phyloP scores from a whole-genome alignment of 805 yeast species.

The Hanseniaspora guilliermondii region DNA sequence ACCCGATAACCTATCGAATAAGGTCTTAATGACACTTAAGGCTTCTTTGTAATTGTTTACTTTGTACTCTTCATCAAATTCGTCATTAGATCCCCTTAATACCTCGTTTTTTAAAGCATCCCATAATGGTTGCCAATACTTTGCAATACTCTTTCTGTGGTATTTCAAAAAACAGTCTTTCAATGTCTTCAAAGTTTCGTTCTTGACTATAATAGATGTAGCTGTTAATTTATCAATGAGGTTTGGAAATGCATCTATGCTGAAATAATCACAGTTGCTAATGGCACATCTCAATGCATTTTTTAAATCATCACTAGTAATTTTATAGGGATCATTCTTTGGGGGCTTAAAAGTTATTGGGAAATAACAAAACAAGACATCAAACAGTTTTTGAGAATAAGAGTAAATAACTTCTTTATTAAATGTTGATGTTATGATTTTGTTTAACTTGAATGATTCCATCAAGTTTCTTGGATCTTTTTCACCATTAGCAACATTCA shows the following conservation, averaged over 20 bases:
- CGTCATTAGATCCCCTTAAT: conserved; percentile 60
- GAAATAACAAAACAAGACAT: conserved; percentile 83
- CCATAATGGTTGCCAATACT: conserved; percentile 69
- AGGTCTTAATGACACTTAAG: conserved; percentile 33
- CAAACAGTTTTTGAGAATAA: conserved; percentile 62
- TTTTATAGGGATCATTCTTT: conserved; percentile 64
- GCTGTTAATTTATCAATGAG: conserved; percentile 69
- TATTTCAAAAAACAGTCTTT: conserved; percentile 43
- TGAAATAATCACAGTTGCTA: conserved; percentile 48
- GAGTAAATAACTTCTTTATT: conserved; percentile 29
- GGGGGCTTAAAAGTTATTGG: conserved; percentile 95
- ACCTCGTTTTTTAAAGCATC: conserved; percentile 79
- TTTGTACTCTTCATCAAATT: conserved; percentile 28
- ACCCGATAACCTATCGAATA: conserved; percentile 31
- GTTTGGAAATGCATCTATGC: conserved; percentile 63
- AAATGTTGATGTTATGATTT: conserved; percentile 33
- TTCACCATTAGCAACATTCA: conserved; percentile 69
- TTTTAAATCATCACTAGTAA: conserved; percentile 64
- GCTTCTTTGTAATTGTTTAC: conserved; percentile 34
- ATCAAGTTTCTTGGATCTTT: conserved; percentile 87
- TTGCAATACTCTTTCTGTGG: conserved; percentile 36
- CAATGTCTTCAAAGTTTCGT: conserved; percentile 60
- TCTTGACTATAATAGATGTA: conserved; percentile 57
- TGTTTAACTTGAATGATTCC: conserved; percentile 49
- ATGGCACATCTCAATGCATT: conserved; percentile 47